Conservation (phyloP, 1,284 basidiomycete species). For the Leccinum ponderosum region DNA sequence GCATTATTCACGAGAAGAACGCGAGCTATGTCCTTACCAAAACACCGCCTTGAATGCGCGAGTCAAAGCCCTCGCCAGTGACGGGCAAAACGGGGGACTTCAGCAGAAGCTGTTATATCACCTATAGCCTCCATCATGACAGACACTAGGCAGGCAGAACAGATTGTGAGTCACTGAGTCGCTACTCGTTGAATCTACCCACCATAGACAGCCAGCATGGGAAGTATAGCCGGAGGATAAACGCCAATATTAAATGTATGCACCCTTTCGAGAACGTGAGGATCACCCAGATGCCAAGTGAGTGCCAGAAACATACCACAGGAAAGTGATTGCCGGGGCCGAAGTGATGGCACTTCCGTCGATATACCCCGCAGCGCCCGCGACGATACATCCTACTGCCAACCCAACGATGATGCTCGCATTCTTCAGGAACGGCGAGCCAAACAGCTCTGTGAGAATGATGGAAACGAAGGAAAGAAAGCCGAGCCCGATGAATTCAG, state of each 20-base stretch:
- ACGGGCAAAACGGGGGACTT: slow-evolving; percentile 73
- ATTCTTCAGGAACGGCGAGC: slow-evolving; percentile 82
- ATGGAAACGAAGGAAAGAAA: slow-evolving; percentile 82
- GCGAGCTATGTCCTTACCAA: slow-evolving; percentile 47
- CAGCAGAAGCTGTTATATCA: slow-evolving; percentile 83
- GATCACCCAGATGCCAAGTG: not conserved
- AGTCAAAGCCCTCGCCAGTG: slow-evolving; percentile 73
- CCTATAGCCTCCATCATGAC: slow-evolving; percentile 84
- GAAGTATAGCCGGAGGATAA: slow-evolving; percentile 81
- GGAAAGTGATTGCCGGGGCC: slow-evolving; percentile 75
- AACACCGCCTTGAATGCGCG: slow-evolving; percentile 82
- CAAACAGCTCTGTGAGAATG: slow-evolving; percentile 76
- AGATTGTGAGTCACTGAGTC: not conserved
- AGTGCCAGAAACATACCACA: slow-evolving; percentile 49
- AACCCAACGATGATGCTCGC: slow-evolving; percentile 73
- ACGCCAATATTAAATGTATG: slow-evolving; percentile 78
- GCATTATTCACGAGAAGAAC: not conserved
- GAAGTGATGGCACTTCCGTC: slow-evolving; percentile 59
- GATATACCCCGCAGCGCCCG: slow-evolving; percentile 75
- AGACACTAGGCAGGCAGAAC: slow-evolving; percentile 49
- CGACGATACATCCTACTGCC: slow-evolving; percentile 76
- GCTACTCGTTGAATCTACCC: slow-evolving; percentile 10
- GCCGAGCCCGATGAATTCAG: slow-evolving; percentile 83
- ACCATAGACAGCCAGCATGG: slow-evolving; percentile 83
- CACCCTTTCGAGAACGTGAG: slow-evolving; percentile 47